Evolutionary conservation across 805 yeast genomes (phyloP).

Genomic region (Schwanniomyces yamadae): DNA sequence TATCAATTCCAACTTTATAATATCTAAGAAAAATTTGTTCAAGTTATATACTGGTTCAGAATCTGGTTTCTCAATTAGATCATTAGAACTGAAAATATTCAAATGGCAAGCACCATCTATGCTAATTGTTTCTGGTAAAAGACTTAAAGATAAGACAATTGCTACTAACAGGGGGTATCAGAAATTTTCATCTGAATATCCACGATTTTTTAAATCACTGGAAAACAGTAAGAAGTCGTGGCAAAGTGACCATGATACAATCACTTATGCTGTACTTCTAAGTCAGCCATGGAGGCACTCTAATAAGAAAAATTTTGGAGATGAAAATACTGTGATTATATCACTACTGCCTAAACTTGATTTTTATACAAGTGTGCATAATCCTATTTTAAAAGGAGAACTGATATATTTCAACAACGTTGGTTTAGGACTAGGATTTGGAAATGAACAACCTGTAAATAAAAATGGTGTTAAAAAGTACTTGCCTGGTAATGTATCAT

Average conservation of each 20-base stretch:
- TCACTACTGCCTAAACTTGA: conserved; percentile 69
- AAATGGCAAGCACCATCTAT: conserved; percentile 91
- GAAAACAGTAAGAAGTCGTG: conserved; percentile 25
- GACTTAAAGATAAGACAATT: conserved; percentile 37
- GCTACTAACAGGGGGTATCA: conserved; percentile 46
- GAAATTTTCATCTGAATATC: conserved; percentile 50
- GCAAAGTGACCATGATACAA: conserved; percentile 41
- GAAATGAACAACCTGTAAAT: conserved; percentile 61
- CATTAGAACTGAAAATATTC: conserved; percentile 78
- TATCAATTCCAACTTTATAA: conserved; percentile 26
- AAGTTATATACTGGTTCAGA: conserved; percentile 71
- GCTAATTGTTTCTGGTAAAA: conserved; percentile 64
- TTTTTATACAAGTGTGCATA: conserved; percentile 33
- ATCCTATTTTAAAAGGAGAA: conserved; percentile 32
- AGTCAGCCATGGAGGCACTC: conserved; percentile 76
- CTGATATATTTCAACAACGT: conserved; percentile 64
- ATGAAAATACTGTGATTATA: conserved; percentile 52
- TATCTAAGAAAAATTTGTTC: conserved; percentile 48
- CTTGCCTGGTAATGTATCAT: conserved; percentile 73
- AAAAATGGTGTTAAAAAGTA: conserved; percentile 47
- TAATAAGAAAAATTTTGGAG: conserved; percentile 73
- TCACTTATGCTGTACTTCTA: conserved; percentile 64
- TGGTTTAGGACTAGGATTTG: conserved; percentile 85
- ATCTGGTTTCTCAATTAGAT: conserved; percentile 83
- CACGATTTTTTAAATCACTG: conserved; percentile 29